Evolutionary conservation across 139 green algal species (phyloP).

Genomic region (Asterochloris erici): DNA sequence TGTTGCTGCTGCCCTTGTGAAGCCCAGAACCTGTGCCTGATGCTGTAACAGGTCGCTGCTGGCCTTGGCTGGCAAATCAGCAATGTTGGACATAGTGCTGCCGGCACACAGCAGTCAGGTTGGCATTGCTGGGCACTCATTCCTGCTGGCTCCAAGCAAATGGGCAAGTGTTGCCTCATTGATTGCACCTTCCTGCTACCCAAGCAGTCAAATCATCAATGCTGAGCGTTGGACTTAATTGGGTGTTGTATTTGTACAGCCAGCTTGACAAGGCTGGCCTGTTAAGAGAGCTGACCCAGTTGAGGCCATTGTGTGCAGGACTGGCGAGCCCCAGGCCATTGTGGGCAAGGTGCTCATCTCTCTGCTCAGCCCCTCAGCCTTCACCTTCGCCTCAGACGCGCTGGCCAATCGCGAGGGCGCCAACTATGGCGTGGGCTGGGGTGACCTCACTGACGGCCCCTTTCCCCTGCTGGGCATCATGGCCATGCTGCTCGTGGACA

Average conservation of each 20-base stretch:
- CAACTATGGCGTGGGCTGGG: slow-evolving; percentile 15
- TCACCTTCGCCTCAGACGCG: slow-evolving; percentile 32
- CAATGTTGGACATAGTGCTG: no score
- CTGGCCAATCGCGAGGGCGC: slow-evolving; percentile 8
- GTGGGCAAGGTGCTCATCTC: slow-evolving; percentile 15
- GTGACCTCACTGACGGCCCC: slow-evolving; percentile 14
- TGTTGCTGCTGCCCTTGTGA: no score
- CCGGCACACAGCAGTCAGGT: no score
- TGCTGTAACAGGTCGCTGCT: no score
- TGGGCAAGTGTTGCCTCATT: no score
- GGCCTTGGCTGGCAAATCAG: no score
- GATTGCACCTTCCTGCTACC: no score
- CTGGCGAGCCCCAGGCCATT: slow-evolving; percentile 22
- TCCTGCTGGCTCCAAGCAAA: no score
- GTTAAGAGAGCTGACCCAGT: not conserved
- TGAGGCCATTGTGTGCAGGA: not conserved
- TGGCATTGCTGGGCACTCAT: no score
- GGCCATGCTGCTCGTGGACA: slow-evolving; percentile 22
- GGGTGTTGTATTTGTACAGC: not conserved
- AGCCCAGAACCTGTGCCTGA: no score
- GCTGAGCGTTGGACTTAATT: not conserved
- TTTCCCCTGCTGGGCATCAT: slow-evolving; percentile 20
- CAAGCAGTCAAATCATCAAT: no score
- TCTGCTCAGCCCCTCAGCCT: slow-evolving; percentile 25
- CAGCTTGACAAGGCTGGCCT: not conserved